Evolutionary conservation across 2,329 filamentous ascomycete species (phyloP).

Genomic region (Cadophora gregata): DNA sequence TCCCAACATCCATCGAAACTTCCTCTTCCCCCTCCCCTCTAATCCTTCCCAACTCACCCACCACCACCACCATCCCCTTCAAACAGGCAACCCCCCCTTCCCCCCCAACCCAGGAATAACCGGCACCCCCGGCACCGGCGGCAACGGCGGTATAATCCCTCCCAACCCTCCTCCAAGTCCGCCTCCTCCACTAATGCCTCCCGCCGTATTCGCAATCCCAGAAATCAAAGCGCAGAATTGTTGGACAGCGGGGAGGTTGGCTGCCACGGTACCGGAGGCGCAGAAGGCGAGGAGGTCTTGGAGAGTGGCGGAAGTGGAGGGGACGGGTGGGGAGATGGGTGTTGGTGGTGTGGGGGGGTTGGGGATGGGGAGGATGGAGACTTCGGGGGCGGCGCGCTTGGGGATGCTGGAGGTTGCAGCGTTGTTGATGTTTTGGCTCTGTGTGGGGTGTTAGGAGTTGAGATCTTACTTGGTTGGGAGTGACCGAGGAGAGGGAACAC

Average conservation of each 20-base stretch:
- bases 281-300: conserved; percentile 6
- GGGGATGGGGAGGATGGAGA: background rate
- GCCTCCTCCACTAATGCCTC: background rate
- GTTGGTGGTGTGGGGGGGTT: too few species aligned
- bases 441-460: background rate
- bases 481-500: background rate
- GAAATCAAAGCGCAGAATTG: background rate
- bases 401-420: background rate
- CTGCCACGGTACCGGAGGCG: background rate
- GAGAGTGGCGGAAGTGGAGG: background rate
- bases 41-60: too few species aligned
- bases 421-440: background rate
- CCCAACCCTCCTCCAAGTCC: background rate
- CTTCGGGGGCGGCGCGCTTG: background rate
- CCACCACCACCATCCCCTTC: too few species aligned
- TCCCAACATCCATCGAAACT: too few species aligned
- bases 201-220: background rate
- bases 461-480: background rate
- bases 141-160: background rate
- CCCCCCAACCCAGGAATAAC: background rate
- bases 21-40: too few species aligned
- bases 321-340: background rate
- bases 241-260: background rate
- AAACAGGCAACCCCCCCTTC: background rate
- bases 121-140: background rate